Conservation (phyloP, 352 stramenopile species). For the Phytopythium mirpurense region DNA sequence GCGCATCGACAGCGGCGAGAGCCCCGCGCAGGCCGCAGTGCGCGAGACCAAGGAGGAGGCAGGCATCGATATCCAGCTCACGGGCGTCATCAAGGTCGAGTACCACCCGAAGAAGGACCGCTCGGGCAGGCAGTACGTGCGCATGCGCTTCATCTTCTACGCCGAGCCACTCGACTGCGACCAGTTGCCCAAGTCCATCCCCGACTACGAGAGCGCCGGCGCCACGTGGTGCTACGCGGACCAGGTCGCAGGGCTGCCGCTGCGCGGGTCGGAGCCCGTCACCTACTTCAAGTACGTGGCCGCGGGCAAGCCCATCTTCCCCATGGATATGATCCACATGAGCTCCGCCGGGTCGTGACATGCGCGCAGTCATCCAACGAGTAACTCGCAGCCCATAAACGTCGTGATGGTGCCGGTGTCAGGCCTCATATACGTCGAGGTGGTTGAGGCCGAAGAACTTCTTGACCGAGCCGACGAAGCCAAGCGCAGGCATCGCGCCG, state of each 20-base stretch:
- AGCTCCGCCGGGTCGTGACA: slow-evolving; percentile 31
- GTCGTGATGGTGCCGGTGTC: slow-evolving; percentile 7
- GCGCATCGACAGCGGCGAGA: slow-evolving; percentile 75
- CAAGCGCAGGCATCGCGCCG: slow-evolving; percentile 41
- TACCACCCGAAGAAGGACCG: slow-evolving; percentile 83
- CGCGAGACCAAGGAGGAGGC: slow-evolving; percentile 86
- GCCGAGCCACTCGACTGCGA: slow-evolving; percentile 72
- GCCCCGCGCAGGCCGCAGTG: slow-evolving; percentile 65
- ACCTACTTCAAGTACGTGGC: slow-evolving; percentile 76
- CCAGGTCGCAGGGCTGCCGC: slow-evolving; percentile 55
- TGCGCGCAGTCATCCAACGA: slow-evolving; percentile 6
- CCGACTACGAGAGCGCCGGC: slow-evolving; percentile 82
- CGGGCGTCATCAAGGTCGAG: slow-evolving; percentile 76
- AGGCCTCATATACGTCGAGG: slow-evolving; percentile 58
- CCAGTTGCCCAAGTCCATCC: slow-evolving; percentile 80
- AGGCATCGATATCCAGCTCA: slow-evolving; percentile 75
- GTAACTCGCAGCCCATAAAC: slow-evolving; percentile 1
- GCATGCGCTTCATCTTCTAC: slow-evolving; percentile 86
- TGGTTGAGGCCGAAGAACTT: slow-evolving; percentile 63
- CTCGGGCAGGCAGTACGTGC: slow-evolving; percentile 61
- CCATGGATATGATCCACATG: slow-evolving; percentile 70
- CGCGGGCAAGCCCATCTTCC: slow-evolving; percentile 62
- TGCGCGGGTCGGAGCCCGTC: slow-evolving; percentile 68
- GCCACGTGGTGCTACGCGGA: slow-evolving; percentile 74
- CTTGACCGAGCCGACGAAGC: slow-evolving; percentile 51